A percentile compares a stretch with the other conserved stretches of the same genome.
phyloP scores from a whole-genome alignment of 257 asterid genomes.

The Solanum piurae region DNA sequence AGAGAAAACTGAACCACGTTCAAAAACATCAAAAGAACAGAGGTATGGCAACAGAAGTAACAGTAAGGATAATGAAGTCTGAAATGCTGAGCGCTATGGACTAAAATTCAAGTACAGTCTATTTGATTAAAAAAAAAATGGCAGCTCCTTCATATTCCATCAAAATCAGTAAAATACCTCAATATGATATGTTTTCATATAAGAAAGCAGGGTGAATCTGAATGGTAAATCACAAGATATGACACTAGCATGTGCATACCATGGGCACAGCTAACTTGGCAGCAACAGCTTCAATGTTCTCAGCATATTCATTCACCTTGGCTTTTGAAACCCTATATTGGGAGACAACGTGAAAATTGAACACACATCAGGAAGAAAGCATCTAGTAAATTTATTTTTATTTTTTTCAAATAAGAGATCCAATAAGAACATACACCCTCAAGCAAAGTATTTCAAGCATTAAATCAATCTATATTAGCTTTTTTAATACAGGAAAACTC shows the following conservation, averaged over 20 bases:
- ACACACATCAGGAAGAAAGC: background rate
- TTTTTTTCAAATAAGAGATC: background rate
- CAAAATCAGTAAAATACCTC: background rate
- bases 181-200: background rate
- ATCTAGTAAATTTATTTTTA: background rate
- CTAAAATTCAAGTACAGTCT: background rate
- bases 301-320: constrained; percentile 55
- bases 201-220: background rate
- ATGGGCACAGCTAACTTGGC: constrained; percentile 44
- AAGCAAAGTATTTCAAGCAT: background rate
- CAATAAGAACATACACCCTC: background rate
- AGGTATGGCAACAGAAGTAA: background rate
- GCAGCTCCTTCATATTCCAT: background rate
- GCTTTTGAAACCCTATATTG: constrained; percentile 65
- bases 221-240: background rate
- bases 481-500: background rate
- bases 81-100: background rate
- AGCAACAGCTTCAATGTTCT: constrained; percentile 72
- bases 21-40: background rate
- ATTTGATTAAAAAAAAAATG: background rate
- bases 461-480: background rate
- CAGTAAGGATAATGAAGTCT: background rate
- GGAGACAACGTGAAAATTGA: background rate
- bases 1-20: background rate
- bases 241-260: constrained; percentile 20